phyloP scores from a whole-genome alignment of 2,329 filamentous ascomycete genomes.

The Fusarium sp. region DNA sequence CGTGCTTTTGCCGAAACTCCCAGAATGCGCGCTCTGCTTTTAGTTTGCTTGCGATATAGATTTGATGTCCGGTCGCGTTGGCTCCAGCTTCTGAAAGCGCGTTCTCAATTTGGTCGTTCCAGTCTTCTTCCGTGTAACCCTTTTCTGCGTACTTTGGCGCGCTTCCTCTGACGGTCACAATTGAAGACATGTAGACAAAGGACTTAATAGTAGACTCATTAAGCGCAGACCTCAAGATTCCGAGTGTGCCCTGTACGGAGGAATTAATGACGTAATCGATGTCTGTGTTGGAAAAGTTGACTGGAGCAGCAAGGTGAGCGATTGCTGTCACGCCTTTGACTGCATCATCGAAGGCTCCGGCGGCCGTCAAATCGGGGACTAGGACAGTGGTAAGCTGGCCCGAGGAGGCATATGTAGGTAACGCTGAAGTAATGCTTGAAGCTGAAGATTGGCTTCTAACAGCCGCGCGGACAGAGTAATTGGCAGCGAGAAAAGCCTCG shows the following conservation, averaged over 20 bases:
- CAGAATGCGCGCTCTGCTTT: constrained; percentile 27
- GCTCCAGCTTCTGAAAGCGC: not conserved
- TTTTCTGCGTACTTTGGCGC: not conserved
- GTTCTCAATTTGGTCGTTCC: constrained; percentile 24
- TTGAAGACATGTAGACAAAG: constrained; percentile 18
- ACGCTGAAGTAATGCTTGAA: constrained; percentile 7
- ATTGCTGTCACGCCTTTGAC: not conserved
- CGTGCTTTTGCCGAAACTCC: constrained; percentile 1
- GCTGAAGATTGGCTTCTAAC: constrained; percentile 17
- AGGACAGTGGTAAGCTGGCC: not conserved
- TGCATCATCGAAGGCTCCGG: constrained; percentile 11
- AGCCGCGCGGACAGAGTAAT: constrained; percentile 12
- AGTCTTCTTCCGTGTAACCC: constrained; percentile 19
- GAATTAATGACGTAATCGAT: constrained; percentile 22
- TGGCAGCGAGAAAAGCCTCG: constrained; percentile 17
- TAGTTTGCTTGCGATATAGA: constrained; percentile 21
- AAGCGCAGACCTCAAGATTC: constrained; percentile 1
- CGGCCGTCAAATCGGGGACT: not conserved
- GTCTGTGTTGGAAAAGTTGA: constrained; percentile 14
- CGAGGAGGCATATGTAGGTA: constrained; percentile 2
- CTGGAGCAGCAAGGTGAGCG: constrained; percentile 17
- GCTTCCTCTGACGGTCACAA: constrained; percentile 5
- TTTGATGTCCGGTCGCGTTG: constrained; percentile 10
- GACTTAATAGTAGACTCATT: constrained; percentile 1
- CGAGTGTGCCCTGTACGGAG: constrained; percentile 13